Evolutionary conservation across 208 protist species (phyloP).

Genomic region (Acanthamoeba royreba): DNA sequence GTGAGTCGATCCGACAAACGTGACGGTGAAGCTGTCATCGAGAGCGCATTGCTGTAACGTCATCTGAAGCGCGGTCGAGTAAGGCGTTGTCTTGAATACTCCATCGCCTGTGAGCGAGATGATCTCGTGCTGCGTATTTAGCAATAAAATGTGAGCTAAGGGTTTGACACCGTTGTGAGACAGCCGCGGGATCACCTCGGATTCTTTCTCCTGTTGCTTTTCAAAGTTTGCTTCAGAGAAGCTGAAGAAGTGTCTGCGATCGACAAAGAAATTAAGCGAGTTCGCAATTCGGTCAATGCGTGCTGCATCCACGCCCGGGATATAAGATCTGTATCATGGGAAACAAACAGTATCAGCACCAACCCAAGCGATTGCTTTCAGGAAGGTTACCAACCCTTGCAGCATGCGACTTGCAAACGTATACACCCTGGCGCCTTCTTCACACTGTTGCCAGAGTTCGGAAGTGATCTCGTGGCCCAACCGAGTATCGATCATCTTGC

Average conservation of each 20-base stretch:
- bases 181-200: background rate
- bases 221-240: background rate
- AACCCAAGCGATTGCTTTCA: no score
- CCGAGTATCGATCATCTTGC: background rate
- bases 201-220: background rate
- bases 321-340: background rate
- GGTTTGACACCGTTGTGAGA: background rate
- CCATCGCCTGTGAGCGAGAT: background rate
- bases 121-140: background rate
- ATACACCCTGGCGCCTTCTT: background rate
- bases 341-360: background rate
- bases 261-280: background rate
- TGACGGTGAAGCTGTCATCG: slow-evolving; percentile 8
- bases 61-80: background rate
- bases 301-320: background rate
- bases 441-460: background rate
- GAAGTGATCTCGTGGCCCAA: background rate
- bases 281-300: background rate
- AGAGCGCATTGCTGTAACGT: background rate
- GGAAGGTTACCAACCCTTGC: no score
- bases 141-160: background rate
- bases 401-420: background rate
- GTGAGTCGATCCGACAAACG: background rate
- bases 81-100: background rate
- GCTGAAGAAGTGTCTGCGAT: background rate